Conservation (phyloP, 371 early-diverging fungal genomes). For the Haplosporangium sp. region DNA sequence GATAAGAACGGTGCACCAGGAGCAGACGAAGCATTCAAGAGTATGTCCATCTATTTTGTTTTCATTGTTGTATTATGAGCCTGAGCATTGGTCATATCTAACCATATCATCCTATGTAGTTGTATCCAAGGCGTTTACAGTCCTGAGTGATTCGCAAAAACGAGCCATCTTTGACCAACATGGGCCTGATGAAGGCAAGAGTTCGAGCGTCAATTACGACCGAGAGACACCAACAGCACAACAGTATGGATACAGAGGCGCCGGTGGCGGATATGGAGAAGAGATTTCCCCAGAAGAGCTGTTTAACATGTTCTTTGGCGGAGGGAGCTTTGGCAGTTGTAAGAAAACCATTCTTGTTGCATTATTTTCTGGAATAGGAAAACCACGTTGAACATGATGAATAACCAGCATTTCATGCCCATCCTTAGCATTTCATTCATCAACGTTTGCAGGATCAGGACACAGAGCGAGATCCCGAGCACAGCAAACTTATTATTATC, state of each 20-base stretch:
- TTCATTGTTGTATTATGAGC: neutral
- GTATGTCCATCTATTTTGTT: constrained; percentile 56
- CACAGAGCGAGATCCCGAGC: constrained; percentile 21
- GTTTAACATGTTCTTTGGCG: constrained; percentile 97
- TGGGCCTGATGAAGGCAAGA: constrained; percentile 77
- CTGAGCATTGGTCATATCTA: neutral
- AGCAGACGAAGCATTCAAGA: constrained; percentile 97
- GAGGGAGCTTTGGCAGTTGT: constrained; percentile 53
- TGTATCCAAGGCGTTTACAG: constrained; percentile 91
- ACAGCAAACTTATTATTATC: constrained; percentile 27
- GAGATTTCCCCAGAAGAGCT: constrained; percentile 95
- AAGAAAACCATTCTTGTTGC: constrained; percentile 16
- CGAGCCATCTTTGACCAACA: constrained; percentile 87
- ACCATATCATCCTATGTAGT: constrained; percentile 55
- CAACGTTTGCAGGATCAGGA: constrained; percentile 55
- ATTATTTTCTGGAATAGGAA: constrained; percentile 5
- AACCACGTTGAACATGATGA: neutral
- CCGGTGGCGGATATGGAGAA: constrained; percentile 58
- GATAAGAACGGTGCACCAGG: constrained; percentile 98
- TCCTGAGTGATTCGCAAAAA: constrained; percentile 89
- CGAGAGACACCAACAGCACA: constrained; percentile 30
- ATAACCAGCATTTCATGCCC: neutral
- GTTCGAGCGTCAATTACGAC: constrained; percentile 46
- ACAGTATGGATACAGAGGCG: constrained; percentile 33
- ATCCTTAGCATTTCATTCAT: constrained; percentile 51